Evolutionary conservation across 108 stramenopile species (phyloP).

Genomic region (Skeletonema menzelii): DNA sequence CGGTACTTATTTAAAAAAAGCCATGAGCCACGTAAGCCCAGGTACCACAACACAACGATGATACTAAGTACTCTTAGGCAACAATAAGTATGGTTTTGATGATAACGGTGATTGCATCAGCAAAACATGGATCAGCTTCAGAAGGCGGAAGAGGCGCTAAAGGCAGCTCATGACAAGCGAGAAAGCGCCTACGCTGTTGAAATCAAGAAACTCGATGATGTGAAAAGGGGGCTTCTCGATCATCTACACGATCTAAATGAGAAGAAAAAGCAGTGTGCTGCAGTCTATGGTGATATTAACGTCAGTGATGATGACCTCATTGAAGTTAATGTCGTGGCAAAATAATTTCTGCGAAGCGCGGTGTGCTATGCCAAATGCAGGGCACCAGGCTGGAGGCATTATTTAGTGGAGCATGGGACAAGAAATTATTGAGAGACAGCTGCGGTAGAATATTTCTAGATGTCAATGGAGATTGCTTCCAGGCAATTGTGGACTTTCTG

Average conservation of each 20-base stretch:
- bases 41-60: no score
- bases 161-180: slow-evolving; percentile 1
- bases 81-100: no score
- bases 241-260: background rate
- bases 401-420: slow-evolving; percentile 33
- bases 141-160: background rate
- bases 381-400: slow-evolving; percentile 23
- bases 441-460: slow-evolving; percentile 22
- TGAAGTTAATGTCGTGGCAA: slow-evolving; percentile 6
- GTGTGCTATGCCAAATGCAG: slow-evolving; percentile 2
- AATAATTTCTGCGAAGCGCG: background rate
- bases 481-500: slow-evolving; percentile 13
- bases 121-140: slow-evolving; percentile 1
- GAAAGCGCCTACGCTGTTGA: background rate
- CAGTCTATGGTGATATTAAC: background rate
- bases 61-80: no score
- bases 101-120: no score
- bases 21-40: no score
- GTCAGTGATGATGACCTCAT: slow-evolving; percentile 3
- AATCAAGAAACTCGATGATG: background rate
- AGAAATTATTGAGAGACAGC: slow-evolving; percentile 7
- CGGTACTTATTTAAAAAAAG: no score
- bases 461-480: slow-evolving; percentile 5
- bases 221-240: background rate
- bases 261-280: background rate